Base-by-base conservation (phyloP, 106 monocot genomes). In the Allium sativum region DNA sequence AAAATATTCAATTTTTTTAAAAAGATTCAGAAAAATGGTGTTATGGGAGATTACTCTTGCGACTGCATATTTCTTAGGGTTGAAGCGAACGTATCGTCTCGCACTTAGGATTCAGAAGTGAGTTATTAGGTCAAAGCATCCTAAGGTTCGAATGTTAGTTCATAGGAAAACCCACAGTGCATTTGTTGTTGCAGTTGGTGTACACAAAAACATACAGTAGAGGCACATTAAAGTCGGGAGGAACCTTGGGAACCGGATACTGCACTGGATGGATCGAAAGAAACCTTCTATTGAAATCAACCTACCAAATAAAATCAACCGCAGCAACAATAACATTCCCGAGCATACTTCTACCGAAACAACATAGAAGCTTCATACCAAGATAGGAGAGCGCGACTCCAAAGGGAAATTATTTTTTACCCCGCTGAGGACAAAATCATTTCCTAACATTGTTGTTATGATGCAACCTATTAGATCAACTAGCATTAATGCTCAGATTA, bases 271-370 rank as follows among this genome's bases (percentile, higher is more conserved):
- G 9, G 84, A 95, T 58, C 79, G 69, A 61, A 70, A 80, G 71
- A 95, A 90, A 68, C 90, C 95, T 16, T 79, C 95, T 18, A 90
- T 87, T n/a, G 70, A 90, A 69, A 90, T 95, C 21, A 65, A 65
- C 10, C 50, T 5, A 31, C 31, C 31, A 2, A 31, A 31, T 31
- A 31, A 31, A 31, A 31, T 31, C 31, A 31, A 31, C 31, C 31
- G 5, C 31, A 1, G 31, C 1, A 31, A 31, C 5, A 31, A 2
- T 31, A 31, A 31, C 5, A 31, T 31, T 31, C 31, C 64, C 61
- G 75, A 57, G 52, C 52, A 42, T 21, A 74, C 22, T 61, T 48
- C 68, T 45, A 12, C 22, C 48, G 60, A 55, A 18, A 47, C 44
- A 55, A 44, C 62, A 9, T 65, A 70, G 41, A 73, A 55, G 16